Percentiles rank a stretch among this genome's conserved stretches.
These are phyloP conservation scores for Suaeda aralocaspica DNA, from an alignment of 148 eudicot genomes.

Conservation along the genomic window DNA sequence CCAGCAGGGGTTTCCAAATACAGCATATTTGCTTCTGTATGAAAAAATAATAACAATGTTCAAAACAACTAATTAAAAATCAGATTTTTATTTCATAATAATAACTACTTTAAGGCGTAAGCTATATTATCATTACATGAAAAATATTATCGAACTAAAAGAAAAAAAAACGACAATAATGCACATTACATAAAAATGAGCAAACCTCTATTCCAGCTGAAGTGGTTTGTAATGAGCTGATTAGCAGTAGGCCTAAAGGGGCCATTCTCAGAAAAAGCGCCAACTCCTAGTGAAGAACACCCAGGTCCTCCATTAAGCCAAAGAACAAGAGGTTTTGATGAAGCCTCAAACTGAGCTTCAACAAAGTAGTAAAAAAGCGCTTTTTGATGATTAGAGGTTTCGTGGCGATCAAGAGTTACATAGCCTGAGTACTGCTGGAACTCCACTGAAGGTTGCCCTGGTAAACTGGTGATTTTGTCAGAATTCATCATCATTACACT, in stretches of 20 bases:
- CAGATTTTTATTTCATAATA: no score
- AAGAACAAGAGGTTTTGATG: slow-evolving; percentile 78
- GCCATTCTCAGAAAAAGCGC: slow-evolving; percentile 98
- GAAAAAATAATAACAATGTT: no score
- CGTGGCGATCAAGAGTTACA: slow-evolving; percentile 51
- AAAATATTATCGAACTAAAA: no score
- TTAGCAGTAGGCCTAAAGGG: slow-evolving; percentile 81
- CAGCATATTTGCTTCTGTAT: slow-evolving; percentile 90
- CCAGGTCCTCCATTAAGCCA: slow-evolving; percentile 99
- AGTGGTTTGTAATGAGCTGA: slow-evolving; percentile 55
- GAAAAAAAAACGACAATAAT: slow-evolving; percentile 1
- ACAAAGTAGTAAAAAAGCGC: slow-evolving; percentile 85
- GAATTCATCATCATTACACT: neutral
- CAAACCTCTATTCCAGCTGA: slow-evolving; percentile 91
- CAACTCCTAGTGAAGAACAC: slow-evolving; percentile 96
- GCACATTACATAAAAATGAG: slow-evolving; percentile 5
- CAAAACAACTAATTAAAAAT: no score
- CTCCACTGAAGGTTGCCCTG: slow-evolving; percentile 75
- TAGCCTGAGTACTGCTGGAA: slow-evolving; percentile 85
- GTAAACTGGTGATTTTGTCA: slow-evolving; percentile 52
- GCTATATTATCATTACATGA: no score
- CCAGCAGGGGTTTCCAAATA: slow-evolving; percentile 91
- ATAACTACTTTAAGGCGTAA: no score
- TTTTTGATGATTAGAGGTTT: slow-evolving; percentile 35
- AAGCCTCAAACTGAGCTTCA: slow-evolving; percentile 72